Evolutionary conservation across 495 filamentous ascomycete genomes (phyloP), one percentile per base, ranked within the genome.

Genomic region (Hypoxylon rickii): DNA sequence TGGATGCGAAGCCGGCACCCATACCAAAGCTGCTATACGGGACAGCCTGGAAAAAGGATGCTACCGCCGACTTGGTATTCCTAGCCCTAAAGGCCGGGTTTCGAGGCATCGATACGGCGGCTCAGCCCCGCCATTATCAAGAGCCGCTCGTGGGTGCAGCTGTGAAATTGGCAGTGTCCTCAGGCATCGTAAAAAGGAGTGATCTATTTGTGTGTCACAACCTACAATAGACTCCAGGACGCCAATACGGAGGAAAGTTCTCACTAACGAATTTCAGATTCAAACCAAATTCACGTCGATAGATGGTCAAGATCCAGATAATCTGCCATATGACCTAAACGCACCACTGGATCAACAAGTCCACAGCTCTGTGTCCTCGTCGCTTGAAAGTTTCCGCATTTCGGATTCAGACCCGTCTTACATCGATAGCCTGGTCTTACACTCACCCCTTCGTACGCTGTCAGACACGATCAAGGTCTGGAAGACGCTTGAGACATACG

Each of bases 1-100:
- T 59, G 53, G 39, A 46, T 49, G 18, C 39, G 7, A 61, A 42
- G 48, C 10, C 43, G 12, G 29, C 40, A 20, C 59, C 61, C 26
- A 77, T 81, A 61, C 86, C 86, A 5, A 72, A 76, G 50, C 77
- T 91, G 54, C 69, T 94, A 49, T 95, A 95, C 64, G 90, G 89
- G 36, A 92, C 89, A 6, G 90, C 90, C n/a, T 93, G 89, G 90
- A 92, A 93, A 72, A 88, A 89, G 66, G 84, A 85, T 2, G 71
- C 70, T 20, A 90, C 87, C 0, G 76, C 80, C 15, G 77, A 83
- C 29, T 77, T 91, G 1, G 88, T 92, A 19, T 78, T 85, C 61
- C 72, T 79, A 58, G 90, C 90, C 18, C 63, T 95, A 56, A 75
- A 78, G 44, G 71, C 83, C 10, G 90, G 90, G 6, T 95, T 94